These are phyloP conservation scores for Cyclotella sp. DNA, from an alignment of 108 stramenopile genomes.

Conservation along the genomic window DNA sequence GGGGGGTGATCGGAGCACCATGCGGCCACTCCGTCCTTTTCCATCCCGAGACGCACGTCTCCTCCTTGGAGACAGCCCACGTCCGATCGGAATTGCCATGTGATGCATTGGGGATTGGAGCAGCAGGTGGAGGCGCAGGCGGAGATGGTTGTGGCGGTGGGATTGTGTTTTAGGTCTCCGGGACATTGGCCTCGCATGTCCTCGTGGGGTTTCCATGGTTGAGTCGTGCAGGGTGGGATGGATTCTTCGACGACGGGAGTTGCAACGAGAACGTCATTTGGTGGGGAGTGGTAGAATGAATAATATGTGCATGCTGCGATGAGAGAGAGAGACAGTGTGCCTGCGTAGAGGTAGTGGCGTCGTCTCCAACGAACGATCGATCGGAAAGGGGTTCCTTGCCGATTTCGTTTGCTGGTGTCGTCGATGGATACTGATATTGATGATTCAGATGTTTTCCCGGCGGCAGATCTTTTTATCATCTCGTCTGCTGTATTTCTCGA, in stretches of 20 bases:
- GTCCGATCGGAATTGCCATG: slow-evolving; percentile 60
- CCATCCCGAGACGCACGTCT: slow-evolving; percentile 61
- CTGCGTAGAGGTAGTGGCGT: neutral
- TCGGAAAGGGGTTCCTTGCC: neutral
- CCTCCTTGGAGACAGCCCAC: slow-evolving; percentile 58
- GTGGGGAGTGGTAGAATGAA: neutral
- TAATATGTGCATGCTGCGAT: neutral
- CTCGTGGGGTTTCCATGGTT: slow-evolving; percentile 61
- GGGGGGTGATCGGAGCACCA: slow-evolving; percentile 69
- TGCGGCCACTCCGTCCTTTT: slow-evolving; percentile 58
- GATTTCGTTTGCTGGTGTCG: neutral
- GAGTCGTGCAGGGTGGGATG: slow-evolving; percentile 43
- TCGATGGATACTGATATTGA: neutral
- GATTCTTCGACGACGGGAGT: neutral
- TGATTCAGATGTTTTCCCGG: neutral
- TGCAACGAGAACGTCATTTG: neutral
- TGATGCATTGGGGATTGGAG: slow-evolving; percentile 40
- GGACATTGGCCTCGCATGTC: slow-evolving; percentile 58
- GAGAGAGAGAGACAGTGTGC: neutral
- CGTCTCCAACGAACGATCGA: neutral
- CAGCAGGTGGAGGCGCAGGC: slow-evolving; percentile 58
- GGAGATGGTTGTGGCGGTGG: slow-evolving; percentile 22
- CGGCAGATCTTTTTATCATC: neutral
- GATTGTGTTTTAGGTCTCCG: slow-evolving; percentile 30
- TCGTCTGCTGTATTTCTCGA: too few species aligned